These are phyloP conservation scores for Eremothecium gossypii DNA, from an alignment of 1,139 yeast species.

Conservation along the genomic window DNA sequence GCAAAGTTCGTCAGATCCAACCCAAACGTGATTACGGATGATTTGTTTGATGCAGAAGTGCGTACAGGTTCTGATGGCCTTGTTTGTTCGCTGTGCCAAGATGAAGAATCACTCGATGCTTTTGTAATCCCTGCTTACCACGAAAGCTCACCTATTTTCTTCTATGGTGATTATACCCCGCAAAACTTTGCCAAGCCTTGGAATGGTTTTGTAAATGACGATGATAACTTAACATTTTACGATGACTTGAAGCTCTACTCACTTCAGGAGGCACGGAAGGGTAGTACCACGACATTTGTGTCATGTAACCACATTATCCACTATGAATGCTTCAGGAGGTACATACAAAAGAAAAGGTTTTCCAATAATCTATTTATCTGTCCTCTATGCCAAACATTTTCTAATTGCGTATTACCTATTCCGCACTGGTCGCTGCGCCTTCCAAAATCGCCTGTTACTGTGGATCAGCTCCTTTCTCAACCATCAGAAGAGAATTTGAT, in stretches of 20 bases:
- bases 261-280: conserved; percentile 23
- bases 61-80: conserved; percentile 24
- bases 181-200: conserved; percentile 27
- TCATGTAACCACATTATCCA: conserved; percentile 72
- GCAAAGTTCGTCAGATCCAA: conserved; percentile 51
- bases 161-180: conserved; percentile 24
- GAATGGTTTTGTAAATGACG: conserved; percentile 23
- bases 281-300: conserved; percentile 35
- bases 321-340: conserved; percentile 40
- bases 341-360: conserved; percentile 30
- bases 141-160: conserved; percentile 34
- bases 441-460: neutral
- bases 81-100: conserved; percentile 63
- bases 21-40: conserved; percentile 29
- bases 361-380: conserved; percentile 36
- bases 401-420: conserved; percentile 33
- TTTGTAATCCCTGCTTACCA: conserved; percentile 46
- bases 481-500: conserved; percentile 2
- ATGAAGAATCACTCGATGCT: conserved; percentile 37
- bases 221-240: conserved; percentile 14
- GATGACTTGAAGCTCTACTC: conserved; percentile 9
- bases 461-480: neutral
- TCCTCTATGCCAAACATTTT: conserved; percentile 55
- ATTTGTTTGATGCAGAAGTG: conserved; percentile 31
- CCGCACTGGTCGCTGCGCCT: conserved; percentile 9